Percentiles rank a stretch among this genome's conserved stretches.
Conservation (phyloP, 2,329 filamentous ascomycete genomes). For the Curvularia sp. region DNA sequence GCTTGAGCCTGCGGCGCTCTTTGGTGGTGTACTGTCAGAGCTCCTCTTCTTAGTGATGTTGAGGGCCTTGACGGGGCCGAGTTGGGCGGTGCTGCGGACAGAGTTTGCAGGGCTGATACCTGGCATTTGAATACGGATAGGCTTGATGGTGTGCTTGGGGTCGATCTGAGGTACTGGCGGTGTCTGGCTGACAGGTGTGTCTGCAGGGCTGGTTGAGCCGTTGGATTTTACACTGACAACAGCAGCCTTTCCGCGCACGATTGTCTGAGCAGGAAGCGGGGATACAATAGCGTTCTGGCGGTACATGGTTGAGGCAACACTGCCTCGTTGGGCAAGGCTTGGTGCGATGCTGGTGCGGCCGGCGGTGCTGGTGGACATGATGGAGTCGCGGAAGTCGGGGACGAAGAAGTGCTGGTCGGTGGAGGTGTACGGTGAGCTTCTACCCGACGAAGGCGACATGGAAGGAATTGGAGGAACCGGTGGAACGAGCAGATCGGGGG, state of each 20-base stretch:
- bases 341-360: slow-evolving; percentile 58
- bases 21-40: slow-evolving; percentile 36
- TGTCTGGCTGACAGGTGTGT: slow-evolving; percentile 54
- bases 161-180: slow-evolving; percentile 79
- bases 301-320: slow-evolving; percentile 91
- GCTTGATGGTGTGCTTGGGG: slow-evolving; percentile 54
- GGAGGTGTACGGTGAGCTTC: slow-evolving; percentile 64
- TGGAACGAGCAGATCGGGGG: slow-evolving; percentile 80
- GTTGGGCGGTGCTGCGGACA: slow-evolving; percentile 48
- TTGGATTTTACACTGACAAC: slow-evolving; percentile 88
- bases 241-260: slow-evolving; percentile 85
- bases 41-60: slow-evolving; percentile 53
- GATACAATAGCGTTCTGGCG: slow-evolving; percentile 87
- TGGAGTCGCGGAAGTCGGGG: slow-evolving; percentile 88
- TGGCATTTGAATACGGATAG: slow-evolving; percentile 54
- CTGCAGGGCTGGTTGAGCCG: slow-evolving; percentile 61
- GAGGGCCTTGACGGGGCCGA: slow-evolving; percentile 55
- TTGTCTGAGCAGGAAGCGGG: slow-evolving; percentile 80
- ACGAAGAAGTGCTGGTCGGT: slow-evolving; percentile 90
- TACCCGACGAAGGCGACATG: slow-evolving; percentile 62
- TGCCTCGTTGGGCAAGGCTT: slow-evolving; percentile 56
- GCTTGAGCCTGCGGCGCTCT: slow-evolving; percentile 34
- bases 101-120: slow-evolving; percentile 47
- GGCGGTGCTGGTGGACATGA: slow-evolving; percentile 78
- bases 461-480: slow-evolving; percentile 89